A percentile compares a stretch with the other conserved stretches of the same genome.
Conservation (phyloP, 2,329 filamentous ascomycete species). For the Trichoderma asperellum region DNA sequence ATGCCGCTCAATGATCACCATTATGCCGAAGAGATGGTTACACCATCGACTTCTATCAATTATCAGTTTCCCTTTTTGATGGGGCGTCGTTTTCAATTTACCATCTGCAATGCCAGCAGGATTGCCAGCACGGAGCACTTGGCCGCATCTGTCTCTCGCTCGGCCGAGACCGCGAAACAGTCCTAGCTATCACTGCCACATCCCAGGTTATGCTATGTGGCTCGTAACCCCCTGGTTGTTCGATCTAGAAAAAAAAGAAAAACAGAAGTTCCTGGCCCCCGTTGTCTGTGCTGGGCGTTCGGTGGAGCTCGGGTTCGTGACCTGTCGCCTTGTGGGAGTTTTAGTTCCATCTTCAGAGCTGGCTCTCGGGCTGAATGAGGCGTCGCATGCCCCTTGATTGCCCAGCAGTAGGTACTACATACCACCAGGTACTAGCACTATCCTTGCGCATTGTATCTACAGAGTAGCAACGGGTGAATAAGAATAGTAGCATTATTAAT, state of each 20-base stretch:
- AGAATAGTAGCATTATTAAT: not conserved
- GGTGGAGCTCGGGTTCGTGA: slow-evolving; percentile 20
- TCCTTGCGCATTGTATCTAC: not conserved
- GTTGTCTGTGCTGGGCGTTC: slow-evolving; percentile 5
- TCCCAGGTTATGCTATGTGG: slow-evolving; percentile 5
- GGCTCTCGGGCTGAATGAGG: not conserved
- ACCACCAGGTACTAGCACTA: not conserved
- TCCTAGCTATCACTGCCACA: slow-evolving; percentile 7
- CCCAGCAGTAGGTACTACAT: not conserved
- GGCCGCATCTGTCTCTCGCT: not conserved
- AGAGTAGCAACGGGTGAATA: not conserved
- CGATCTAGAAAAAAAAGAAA: slow-evolving; percentile 2
- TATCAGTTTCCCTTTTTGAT: slow-evolving; percentile 4
- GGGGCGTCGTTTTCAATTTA: not conserved
- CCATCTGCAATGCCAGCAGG: not conserved
- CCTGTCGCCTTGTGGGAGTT: not conserved
- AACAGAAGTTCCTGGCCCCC: slow-evolving; percentile 20
- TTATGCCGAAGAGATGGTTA: slow-evolving; percentile 15
- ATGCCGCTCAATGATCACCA: slow-evolving; percentile 13
- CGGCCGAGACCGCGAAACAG: slow-evolving; percentile 10
- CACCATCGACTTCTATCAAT: slow-evolving; percentile 9
- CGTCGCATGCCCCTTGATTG: not conserved
- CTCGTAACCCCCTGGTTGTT: slow-evolving; percentile 3
- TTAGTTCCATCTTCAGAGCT: not conserved
- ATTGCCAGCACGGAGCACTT: slow-evolving; percentile 20